A percentile compares a stretch with the other conserved stretches of the same genome.
These are phyloP conservation scores for Pholiota molesta DNA, from an alignment of 768 basidiomycete species.

Conservation along the genomic window DNA sequence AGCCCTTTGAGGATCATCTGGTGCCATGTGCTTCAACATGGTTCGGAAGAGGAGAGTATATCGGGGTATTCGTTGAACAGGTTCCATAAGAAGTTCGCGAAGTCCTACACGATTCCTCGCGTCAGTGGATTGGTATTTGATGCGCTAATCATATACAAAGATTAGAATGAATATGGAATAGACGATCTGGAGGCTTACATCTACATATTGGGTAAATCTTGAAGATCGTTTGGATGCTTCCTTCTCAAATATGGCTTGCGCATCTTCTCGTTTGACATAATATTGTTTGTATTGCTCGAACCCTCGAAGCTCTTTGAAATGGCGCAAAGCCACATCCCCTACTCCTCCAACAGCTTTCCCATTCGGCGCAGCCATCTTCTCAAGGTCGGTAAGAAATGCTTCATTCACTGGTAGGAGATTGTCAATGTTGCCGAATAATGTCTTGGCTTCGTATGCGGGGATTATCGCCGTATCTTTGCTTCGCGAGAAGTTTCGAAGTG, in stretches of 20 bases:
- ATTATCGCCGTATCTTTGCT: slow-evolving; percentile 87
- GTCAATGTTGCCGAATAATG: slow-evolving; percentile 93
- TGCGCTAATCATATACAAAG: slow-evolving; percentile 51
- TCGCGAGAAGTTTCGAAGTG: slow-evolving; percentile 82
- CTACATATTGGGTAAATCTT: slow-evolving; percentile 84
- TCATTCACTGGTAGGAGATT: slow-evolving; percentile 88
- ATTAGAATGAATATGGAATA: slow-evolving; percentile 14
- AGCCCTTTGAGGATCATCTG: slow-evolving; percentile 73
- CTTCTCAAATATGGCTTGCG: slow-evolving; percentile 83
- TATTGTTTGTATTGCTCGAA: slow-evolving; percentile 94
- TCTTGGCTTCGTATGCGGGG: slow-evolving; percentile 88
- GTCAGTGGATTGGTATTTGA: slow-evolving; percentile 84
- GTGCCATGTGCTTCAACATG: slow-evolving; percentile 90
- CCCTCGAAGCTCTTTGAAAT: slow-evolving; percentile 82
- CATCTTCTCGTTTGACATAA: slow-evolving; percentile 92
- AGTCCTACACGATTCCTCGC: slow-evolving; percentile 82
- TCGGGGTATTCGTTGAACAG: slow-evolving; percentile 93
- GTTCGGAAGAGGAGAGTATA: slow-evolving; percentile 92
- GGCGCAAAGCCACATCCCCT: slow-evolving; percentile 83
- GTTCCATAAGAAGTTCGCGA: slow-evolving; percentile 93
- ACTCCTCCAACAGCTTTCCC: slow-evolving; percentile 64
- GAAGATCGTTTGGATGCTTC: slow-evolving; percentile 81
- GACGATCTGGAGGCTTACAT: slow-evolving; percentile 52
- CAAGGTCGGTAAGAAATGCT: slow-evolving; percentile 81
- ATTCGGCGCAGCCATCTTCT: slow-evolving; percentile 71